These are phyloP conservation scores for Carnegiea gigantea DNA, from an alignment of 179 eudicot species.

Conservation along the genomic window DNA sequence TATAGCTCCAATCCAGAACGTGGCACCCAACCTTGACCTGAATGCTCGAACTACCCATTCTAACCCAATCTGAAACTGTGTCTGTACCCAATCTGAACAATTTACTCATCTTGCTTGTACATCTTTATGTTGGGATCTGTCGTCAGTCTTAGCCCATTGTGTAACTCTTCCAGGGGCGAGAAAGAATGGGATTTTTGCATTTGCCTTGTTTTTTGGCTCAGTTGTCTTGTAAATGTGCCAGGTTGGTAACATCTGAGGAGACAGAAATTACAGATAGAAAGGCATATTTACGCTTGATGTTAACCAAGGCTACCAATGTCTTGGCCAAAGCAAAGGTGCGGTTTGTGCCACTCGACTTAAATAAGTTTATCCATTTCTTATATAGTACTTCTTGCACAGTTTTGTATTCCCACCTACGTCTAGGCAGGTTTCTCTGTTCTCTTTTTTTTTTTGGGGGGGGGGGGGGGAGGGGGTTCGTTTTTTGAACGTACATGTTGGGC, in stretches of 20 bases:
- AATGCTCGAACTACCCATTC: neutral
- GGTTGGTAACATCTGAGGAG: slow-evolving; percentile 63
- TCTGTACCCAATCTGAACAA: neutral
- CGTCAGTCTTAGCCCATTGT: neutral
- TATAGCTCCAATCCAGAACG: neutral
- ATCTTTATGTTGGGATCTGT: neutral
- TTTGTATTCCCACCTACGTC: neutral
- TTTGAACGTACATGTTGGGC: neutral
- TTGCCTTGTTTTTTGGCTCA: neutral
- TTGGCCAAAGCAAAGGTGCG: slow-evolving; percentile 73
- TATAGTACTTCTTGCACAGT: neutral
- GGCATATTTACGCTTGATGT: slow-evolving; percentile 42
- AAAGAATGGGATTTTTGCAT: neutral
- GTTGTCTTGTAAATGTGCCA: slow-evolving; percentile 29
- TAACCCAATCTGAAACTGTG: neutral
- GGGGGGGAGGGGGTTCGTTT: too few relatives aligned
- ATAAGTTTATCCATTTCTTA: neutral
- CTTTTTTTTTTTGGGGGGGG: too few relatives aligned
- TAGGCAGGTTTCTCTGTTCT: too few relatives aligned
- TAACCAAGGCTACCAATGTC: slow-evolving; percentile 52
- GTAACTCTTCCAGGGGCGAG: neutral
- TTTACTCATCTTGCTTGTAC: neutral
- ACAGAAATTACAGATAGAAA: slow-evolving; percentile 55
- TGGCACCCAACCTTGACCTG: neutral
- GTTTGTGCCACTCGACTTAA: neutral